Conservation (phyloP, 306 rosid genomes). For the Vachellia collinsii region DNA sequence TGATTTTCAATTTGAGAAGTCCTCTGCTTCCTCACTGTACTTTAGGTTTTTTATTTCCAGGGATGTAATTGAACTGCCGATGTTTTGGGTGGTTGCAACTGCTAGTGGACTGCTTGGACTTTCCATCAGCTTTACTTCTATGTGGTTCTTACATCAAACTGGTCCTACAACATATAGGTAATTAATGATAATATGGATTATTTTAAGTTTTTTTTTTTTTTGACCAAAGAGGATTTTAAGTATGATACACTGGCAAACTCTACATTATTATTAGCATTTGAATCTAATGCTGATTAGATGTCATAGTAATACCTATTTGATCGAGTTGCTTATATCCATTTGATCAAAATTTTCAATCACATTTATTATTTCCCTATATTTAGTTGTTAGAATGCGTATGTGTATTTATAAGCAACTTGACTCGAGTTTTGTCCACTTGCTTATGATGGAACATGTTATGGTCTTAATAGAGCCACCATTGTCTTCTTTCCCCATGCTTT, state of each 20-base stretch:
- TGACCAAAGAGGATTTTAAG: no score
- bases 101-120: constrained; percentile 88
- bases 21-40: constrained; percentile 26
- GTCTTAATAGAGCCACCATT: no score
- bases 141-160: constrained; percentile 94
- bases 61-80: constrained; percentile 66
- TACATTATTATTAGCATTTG: neutral
- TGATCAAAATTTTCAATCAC: no score
- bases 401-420: no score
- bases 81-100: constrained; percentile 76
- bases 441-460: no score
- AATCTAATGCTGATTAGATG: neutral
- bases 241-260: neutral
- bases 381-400: no score
- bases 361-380: no score
- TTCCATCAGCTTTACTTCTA: constrained; percentile 90
- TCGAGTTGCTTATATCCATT: no score
- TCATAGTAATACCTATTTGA: neutral
- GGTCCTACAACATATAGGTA: constrained; percentile 93
- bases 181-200: constrained; percentile 1
- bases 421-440: no score
- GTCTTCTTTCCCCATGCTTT: neutral
- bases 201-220: neutral
- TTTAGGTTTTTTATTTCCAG: constrained; percentile 49
- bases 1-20: constrained; percentile 2